Base-by-base conservation (phyloP, 441 rosid genomes). In the Daphne laureola region DNA sequence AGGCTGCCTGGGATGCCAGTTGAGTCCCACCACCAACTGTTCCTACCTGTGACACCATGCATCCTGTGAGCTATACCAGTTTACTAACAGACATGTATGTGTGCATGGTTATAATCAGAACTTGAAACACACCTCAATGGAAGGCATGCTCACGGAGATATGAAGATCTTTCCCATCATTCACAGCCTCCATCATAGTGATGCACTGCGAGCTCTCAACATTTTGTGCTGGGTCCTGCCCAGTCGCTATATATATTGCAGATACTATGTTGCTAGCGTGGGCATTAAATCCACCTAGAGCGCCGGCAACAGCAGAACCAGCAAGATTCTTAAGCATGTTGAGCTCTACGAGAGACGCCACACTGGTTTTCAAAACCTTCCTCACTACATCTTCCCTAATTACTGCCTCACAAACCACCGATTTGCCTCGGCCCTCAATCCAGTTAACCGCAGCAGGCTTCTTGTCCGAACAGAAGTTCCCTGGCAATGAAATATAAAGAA, bases 151-250 rank as follows among this genome's bases (percentile, higher is more conserved):
- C 49, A 87, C 96, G 0, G 98, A 90, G 31, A 81, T 41, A 58
- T 87, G 98, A 27, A 90, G 81, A 51, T 90, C 98, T 69, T 80
- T 73, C 17, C 88, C 92, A 31, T 73, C 86, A 27, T 85, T 90
- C 43, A 87, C 76, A 1, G 95, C 83, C 79, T 90, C 96, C 94
- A 90, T 87, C 96, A 90, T 85, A 35, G 98, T 90, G 26, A 87
- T 83, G 78, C 96, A 90, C 36, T 90, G 91, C 61, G 98, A 90
- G 48, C 96, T 90, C 74, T 90, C 98, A 0, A 87, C 74, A 53
- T 90, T 90, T 74, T 90, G 97, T 9, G 97, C 96, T 35, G 97
- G 97, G 75, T 90, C 96, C 71, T 90, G 97, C 16, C 96, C 98
- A 0, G 98, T 90, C 8, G 98, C 98, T 55, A 90, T 74, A 36